A percentile compares a stretch with the other conserved stretches of the same genome.
phyloP scores from a whole-genome alignment of 1,139 yeast species.

The Kurtzmaniella quercitrusa region DNA sequence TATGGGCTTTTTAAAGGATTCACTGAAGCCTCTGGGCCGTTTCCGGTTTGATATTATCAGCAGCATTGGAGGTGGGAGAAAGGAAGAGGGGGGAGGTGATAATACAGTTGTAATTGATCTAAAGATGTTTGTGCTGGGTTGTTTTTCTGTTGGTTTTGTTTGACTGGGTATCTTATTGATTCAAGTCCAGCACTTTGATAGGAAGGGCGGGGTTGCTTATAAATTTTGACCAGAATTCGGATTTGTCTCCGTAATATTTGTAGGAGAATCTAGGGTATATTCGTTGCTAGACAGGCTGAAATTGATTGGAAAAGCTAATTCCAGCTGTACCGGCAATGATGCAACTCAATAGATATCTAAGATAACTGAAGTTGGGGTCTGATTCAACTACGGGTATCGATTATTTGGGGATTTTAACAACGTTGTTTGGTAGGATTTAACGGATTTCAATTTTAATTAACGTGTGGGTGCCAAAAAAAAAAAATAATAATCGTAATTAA shows the following conservation, averaged over 20 bases:
- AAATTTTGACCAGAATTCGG: no score
- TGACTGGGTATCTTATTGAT: no score
- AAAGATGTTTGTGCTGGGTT: no score
- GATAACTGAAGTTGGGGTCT: neutral
- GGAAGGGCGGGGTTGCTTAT: no score
- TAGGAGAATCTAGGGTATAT: neutral
- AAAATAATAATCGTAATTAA: neutral
- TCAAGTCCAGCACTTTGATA: no score
- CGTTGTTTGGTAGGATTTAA: neutral
- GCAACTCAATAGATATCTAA: no score
- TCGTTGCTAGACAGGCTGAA: neutral
- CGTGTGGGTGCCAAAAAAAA: neutral
- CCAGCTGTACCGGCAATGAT: neutral
- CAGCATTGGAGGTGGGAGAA: neutral
- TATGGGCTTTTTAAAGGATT: constrained; percentile 21
- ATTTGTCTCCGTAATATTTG: no score
- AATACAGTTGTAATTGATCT: no score
- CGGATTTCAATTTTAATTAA: neutral
- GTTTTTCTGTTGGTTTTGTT: no score
- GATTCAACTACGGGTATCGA: neutral
- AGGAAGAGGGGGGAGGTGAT: no score
- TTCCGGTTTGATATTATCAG: constrained; percentile 35
- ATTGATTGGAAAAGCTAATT: neutral
- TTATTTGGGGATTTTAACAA: neutral
- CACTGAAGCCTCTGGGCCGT: constrained; percentile 47